phyloP scores from a whole-genome alignment of 176 grass and related monocot species.

The Typha latifolia region DNA sequence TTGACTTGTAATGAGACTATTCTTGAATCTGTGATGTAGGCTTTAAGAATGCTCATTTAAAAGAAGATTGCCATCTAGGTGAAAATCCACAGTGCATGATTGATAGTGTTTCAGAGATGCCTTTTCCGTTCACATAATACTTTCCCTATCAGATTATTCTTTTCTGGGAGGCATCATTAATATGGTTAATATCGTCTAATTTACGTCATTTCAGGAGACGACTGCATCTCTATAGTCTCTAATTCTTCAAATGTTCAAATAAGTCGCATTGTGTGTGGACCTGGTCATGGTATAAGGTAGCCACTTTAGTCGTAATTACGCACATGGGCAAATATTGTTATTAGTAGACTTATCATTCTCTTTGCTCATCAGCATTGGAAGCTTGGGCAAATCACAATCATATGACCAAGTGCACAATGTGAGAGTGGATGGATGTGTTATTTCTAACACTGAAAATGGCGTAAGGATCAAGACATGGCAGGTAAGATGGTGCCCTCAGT shows the following conservation, averaged over 20 bases:
- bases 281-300: slow-evolving; percentile 91
- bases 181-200: neutral
- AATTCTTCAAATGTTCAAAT: slow-evolving; percentile 56
- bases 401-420: slow-evolving; percentile 42
- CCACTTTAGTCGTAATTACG: neutral
- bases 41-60: too few species aligned
- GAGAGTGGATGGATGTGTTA: slow-evolving; percentile 47
- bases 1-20: too few species aligned
- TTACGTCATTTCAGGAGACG: slow-evolving; percentile 45
- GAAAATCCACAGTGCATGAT: too few species aligned
- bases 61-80: too few species aligned
- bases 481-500: slow-evolving; percentile 21
- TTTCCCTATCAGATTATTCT: neutral
- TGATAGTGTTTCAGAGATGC: too few species aligned
- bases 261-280: slow-evolving; percentile 54
- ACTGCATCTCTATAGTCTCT: slow-evolving; percentile 71
- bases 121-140: too few species aligned
- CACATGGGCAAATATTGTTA: neutral
- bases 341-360: neutral
- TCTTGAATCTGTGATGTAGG: too few species aligned
- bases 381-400: slow-evolving; percentile 65
- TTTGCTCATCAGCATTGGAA: slow-evolving; percentile 47
- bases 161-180: neutral
- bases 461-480: slow-evolving; percentile 94
- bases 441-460: slow-evolving; percentile 62